Evolutionary conservation across 768 basidiomycete genomes (phyloP).

Genomic region (Leccinum longicurvipes): DNA sequence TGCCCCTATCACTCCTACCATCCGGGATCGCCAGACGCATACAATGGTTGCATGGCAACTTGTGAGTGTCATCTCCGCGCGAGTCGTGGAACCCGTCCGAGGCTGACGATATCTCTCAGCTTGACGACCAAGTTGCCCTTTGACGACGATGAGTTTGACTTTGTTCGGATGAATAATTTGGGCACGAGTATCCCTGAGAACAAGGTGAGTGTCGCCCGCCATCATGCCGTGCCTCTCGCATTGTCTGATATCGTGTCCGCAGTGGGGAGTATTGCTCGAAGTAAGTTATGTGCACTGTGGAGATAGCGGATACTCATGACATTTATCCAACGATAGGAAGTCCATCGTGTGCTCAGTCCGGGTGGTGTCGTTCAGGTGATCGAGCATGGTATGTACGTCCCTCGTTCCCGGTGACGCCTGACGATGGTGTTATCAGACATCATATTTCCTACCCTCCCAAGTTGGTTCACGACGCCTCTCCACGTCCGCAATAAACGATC

Average conservation of each 20-base stretch:
- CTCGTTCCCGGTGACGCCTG: background rate
- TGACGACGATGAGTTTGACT: slow-evolving; percentile 80
- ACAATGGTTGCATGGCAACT: slow-evolving; percentile 74
- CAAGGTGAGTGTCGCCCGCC: slow-evolving; percentile 41
- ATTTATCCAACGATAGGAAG: slow-evolving; percentile 47
- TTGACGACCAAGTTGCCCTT: slow-evolving; percentile 75
- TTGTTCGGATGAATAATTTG: slow-evolving; percentile 68
- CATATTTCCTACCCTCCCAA: slow-evolving; percentile 70
- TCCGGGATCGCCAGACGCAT: slow-evolving; percentile 53
- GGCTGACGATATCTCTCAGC: slow-evolving; percentile 33
- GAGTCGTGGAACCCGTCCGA: background rate
- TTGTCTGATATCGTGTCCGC: slow-evolving; percentile 4
- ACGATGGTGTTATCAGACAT: slow-evolving; percentile 47
- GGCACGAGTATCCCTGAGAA: slow-evolving; percentile 72
- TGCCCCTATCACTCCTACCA: slow-evolving; percentile 52
- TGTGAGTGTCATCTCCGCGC: slow-evolving; percentile 43
- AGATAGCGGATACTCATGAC: background rate
- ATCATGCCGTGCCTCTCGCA: background rate
- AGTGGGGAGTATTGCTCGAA: slow-evolving; percentile 72
- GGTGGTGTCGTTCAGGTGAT: slow-evolving; percentile 69
- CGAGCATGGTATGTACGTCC: slow-evolving; percentile 57
- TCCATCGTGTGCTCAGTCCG: slow-evolving; percentile 64
- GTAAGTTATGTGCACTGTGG: slow-evolving; percentile 31
- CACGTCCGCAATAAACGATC: slow-evolving; percentile 48
- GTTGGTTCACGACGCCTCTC: slow-evolving; percentile 74